A percentile compares a stretch with the other conserved stretches of the same genome.
phyloP scores from a whole-genome alignment of 2,329 filamentous ascomycete genomes.

The Thermomyces lanuginosus region DNA sequence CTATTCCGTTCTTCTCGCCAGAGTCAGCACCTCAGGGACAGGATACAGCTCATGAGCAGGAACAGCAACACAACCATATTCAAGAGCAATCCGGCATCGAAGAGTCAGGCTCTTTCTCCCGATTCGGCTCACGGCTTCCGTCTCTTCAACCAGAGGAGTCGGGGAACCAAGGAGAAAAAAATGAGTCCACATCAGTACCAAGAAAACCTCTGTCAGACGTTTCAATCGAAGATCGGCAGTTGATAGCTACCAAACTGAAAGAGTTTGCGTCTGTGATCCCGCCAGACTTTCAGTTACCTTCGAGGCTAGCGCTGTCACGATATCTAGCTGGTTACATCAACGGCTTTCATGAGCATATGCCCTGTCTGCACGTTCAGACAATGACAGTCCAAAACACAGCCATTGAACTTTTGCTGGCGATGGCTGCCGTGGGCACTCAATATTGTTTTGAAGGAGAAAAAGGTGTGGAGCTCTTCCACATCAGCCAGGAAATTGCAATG shows the following conservation, averaged over 20 bases:
- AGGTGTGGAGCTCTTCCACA: slow-evolving; percentile 10
- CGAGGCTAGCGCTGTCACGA: slow-evolving; percentile 11
- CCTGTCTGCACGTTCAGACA: slow-evolving; percentile 10
- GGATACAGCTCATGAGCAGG: slow-evolving; percentile 8
- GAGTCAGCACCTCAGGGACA: slow-evolving; percentile 19
- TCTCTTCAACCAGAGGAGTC: slow-evolving; percentile 24
- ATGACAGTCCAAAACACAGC: slow-evolving; percentile 8
- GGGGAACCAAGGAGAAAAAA: slow-evolving; percentile 4
- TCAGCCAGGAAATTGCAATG: slow-evolving; percentile 10
- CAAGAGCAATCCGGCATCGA: slow-evolving; percentile 5
- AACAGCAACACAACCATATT: slow-evolving; percentile 1
- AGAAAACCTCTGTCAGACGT: slow-evolving; percentile 17
- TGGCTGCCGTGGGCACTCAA: slow-evolving; percentile 11
- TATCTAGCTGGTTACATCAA: slow-evolving; percentile 12
- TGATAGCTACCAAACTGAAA: slow-evolving; percentile 8
- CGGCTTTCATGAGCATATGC: slow-evolving; percentile 12
- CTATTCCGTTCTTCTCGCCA: slow-evolving; percentile 27
- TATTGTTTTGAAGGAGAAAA: slow-evolving; percentile 12
- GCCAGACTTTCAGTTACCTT: slow-evolving; percentile 10
- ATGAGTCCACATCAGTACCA: slow-evolving; percentile 1
- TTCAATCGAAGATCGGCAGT: slow-evolving; percentile 18
- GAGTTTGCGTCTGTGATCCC: slow-evolving; percentile 9
- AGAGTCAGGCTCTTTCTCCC: slow-evolving; percentile 16
- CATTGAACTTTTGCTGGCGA: slow-evolving; percentile 11
- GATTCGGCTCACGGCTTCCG: slow-evolving; percentile 24